Evolutionary conservation across 495 filamentous ascomycete genomes (phyloP).

Genomic region (Sporormia fimetaria): DNA sequence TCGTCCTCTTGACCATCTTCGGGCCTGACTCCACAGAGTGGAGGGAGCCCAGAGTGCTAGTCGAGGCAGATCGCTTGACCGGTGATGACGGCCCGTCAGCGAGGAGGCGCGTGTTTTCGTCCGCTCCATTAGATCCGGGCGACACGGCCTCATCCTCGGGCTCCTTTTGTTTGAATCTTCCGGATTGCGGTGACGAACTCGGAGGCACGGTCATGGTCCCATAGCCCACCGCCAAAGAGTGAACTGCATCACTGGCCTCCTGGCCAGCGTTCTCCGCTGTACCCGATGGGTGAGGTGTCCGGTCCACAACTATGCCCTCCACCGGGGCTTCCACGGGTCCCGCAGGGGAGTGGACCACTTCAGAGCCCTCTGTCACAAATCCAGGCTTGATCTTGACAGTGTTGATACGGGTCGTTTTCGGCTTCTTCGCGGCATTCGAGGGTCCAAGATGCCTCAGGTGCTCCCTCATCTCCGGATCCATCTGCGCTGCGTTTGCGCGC

Average conservation of each 20-base stretch:
- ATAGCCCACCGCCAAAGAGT: constrained; percentile 54
- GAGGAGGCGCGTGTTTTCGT: constrained; percentile 9
- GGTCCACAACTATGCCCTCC: constrained; percentile 3
- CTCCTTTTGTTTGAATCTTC: not conserved
- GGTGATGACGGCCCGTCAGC: not conserved
- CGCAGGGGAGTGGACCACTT: constrained; percentile 13
- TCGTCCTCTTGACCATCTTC: constrained; percentile 30
- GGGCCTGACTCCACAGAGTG: constrained; percentile 13
- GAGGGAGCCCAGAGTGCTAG: constrained; percentile 21
- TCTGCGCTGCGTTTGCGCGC: too few relatives aligned
- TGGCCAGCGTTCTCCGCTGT: constrained; percentile 41
- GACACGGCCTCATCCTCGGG: constrained; percentile 7
- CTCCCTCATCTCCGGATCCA: constrained; percentile 56
- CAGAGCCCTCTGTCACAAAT: too few relatives aligned
- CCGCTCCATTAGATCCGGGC: constrained; percentile 6
- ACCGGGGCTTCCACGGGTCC: constrained; percentile 7
- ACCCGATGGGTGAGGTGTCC: constrained; percentile 30
- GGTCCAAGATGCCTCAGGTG: constrained; percentile 87
- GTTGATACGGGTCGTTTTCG: constrained; percentile 70
- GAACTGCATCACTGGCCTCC: constrained; percentile 57
- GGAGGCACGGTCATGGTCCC: constrained; percentile 39
- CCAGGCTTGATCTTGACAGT: constrained; percentile 85
- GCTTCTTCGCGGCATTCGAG: constrained; percentile 77
- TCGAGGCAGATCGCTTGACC: constrained; percentile 5
- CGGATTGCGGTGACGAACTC: constrained; percentile 21